These are phyloP conservation scores for Cryptosporidium ryanae DNA, from an alignment of 169 alveolate genomes.

Conservation along the genomic window DNA sequence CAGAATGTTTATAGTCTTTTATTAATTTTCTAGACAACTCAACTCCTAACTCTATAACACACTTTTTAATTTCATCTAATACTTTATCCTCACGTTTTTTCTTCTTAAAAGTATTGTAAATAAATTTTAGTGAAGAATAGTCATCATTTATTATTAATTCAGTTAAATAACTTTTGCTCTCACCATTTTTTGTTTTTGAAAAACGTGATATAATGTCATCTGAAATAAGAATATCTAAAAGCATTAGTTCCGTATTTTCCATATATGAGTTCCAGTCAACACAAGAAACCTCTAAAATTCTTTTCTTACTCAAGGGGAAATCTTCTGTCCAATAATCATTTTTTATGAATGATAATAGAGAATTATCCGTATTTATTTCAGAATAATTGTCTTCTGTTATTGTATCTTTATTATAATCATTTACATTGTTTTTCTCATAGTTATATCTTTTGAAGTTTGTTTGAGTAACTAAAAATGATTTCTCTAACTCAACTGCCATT, in stretches of 20 bases:
- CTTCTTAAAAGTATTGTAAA: conserved; percentile 13
- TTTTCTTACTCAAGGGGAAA: not conserved
- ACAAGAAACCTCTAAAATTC: not conserved
- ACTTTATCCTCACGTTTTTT: conserved; percentile 3
- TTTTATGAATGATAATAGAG: conserved; percentile 11
- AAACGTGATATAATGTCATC: conserved; percentile 21
- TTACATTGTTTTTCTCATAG: too few relatives aligned
- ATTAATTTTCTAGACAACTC: not conserved
- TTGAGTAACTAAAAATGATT: conserved; percentile 1
- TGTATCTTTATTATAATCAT: not conserved
- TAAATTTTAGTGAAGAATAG: conserved; percentile 14
- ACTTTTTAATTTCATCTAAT: conserved; percentile 24
- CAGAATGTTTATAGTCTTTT: not conserved
- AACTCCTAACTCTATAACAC: conserved; percentile 20
- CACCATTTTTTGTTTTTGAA: conserved; percentile 19
- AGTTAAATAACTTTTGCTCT: not conserved
- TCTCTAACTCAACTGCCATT: conserved; percentile 25
- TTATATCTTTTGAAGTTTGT: too few relatives aligned
- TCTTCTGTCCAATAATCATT: not conserved
- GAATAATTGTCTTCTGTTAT: not conserved
- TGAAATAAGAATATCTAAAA: conserved; percentile 33
- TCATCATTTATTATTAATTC: conserved; percentile 14
- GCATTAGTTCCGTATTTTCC: conserved; percentile 1
- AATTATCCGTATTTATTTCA: not conserved
- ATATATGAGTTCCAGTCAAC: conserved; percentile 28